Evolutionary conservation across 495 filamentous ascomycete genomes (phyloP).

Genomic region (Aspergillus homomorphus): DNA sequence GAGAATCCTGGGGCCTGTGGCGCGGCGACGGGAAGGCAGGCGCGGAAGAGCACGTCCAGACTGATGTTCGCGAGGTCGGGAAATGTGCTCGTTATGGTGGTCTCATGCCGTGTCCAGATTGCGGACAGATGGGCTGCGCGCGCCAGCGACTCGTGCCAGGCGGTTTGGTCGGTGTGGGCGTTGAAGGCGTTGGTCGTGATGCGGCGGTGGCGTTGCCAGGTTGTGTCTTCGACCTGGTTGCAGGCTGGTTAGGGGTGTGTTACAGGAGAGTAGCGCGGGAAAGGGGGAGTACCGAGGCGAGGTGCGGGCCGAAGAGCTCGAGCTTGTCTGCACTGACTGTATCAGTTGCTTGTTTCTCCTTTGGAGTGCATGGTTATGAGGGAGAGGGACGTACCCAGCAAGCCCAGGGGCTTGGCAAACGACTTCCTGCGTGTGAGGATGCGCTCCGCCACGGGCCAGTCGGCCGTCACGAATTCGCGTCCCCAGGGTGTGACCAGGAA

Average conservation of each 20-base stretch:
- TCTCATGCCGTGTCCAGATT: neutral
- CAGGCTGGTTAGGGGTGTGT: neutral
- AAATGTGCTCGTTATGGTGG: neutral
- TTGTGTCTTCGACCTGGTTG: slow-evolving; percentile 6
- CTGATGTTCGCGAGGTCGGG: slow-evolving; percentile 7
- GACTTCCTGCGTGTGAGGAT: slow-evolving; percentile 8
- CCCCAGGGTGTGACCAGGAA: slow-evolving; percentile 3
- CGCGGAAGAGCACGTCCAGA: slow-evolving; percentile 7
- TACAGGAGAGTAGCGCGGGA: neutral
- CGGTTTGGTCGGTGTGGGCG: neutral
- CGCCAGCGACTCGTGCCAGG: slow-evolving; percentile 6
- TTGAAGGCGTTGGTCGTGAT: slow-evolving; percentile 7
- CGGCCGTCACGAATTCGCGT: slow-evolving; percentile 6
- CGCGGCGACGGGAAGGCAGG: neutral
- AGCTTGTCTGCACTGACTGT: neutral
- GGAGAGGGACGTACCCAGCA: neutral
- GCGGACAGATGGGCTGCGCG: neutral
- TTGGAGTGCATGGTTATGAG: neutral
- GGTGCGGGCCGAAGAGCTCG: slow-evolving; percentile 5
- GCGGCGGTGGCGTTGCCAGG: slow-evolving; percentile 12
- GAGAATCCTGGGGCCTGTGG: neutral
- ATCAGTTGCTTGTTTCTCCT: neutral
- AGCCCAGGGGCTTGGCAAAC: slow-evolving; percentile 4
- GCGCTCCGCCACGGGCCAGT: slow-evolving; percentile 1
- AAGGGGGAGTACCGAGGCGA: slow-evolving; percentile 4